Percentiles rank a stretch among this genome's conserved stretches.
phyloP scores from a whole-genome alignment of 1,284 basidiomycete genomes.

The Entoloma clypeatum region DNA sequence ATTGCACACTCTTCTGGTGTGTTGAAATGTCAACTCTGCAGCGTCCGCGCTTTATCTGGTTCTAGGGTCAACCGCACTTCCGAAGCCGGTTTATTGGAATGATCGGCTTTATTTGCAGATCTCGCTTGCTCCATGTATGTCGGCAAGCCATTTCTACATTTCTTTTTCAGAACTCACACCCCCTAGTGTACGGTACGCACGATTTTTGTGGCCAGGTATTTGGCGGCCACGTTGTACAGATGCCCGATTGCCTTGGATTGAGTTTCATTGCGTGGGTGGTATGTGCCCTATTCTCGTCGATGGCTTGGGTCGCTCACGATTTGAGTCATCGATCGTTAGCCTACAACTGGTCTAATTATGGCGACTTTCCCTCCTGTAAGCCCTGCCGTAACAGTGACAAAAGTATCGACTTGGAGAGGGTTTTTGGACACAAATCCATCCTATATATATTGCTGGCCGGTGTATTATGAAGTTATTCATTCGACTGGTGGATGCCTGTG shows the following conservation, averaged over 20 bases:
- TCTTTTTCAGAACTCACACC: neutral
- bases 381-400: constrained; percentile 20
- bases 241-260: too few species aligned
- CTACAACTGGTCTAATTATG: constrained; percentile 21
- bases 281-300: constrained; percentile 16
- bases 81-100: constrained; percentile 28
- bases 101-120: constrained; percentile 23
- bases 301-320: neutral
- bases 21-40: neutral
- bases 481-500: constrained; percentile 16
- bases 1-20: constrained; percentile 26
- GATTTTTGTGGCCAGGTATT: too few species aligned
- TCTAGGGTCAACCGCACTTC: constrained; percentile 31
- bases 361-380: constrained; percentile 22
- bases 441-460: constrained; percentile 23
- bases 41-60: neutral
- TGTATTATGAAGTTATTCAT: constrained; percentile 27
- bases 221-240: too few species aligned
- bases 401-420: constrained; percentile 18
- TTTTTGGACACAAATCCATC: constrained; percentile 16
- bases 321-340: neutral
- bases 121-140: constrained; percentile 25
- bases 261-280: too few species aligned
- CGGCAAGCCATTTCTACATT: neutral
- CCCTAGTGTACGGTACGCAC: constrained; percentile 24